These are phyloP conservation scores for Blakeslea trispora DNA, from an alignment of 371 early-diverging fungal genomes.

Conservation along the genomic window DNA sequence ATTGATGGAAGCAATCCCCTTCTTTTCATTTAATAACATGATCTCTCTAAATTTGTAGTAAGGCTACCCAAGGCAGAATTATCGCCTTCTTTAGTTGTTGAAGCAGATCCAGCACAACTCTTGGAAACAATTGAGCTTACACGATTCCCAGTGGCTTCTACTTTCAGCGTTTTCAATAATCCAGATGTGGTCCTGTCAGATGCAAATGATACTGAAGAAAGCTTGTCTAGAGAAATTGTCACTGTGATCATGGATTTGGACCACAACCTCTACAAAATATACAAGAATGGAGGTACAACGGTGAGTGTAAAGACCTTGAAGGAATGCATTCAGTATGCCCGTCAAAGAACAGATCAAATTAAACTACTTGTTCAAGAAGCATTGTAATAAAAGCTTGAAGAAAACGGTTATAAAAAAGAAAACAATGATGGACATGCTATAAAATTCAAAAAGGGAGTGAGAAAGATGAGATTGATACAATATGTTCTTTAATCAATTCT, in stretches of 20 bases:
- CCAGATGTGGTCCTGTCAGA: constrained; percentile 64
- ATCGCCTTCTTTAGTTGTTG: constrained; percentile 60
- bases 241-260: constrained; percentile 66
- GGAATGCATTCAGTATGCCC: constrained; percentile 47
- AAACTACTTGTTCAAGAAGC: no score
- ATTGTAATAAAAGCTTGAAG: no score
- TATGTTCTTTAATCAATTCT: no score
- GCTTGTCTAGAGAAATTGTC: constrained; percentile 55
- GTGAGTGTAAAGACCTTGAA: constrained; percentile 38
- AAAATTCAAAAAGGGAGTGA: no score
- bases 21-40: no score
- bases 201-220: constrained; percentile 77
- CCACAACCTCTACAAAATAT: constrained; percentile 50
- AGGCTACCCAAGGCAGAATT: constrained; percentile 66
- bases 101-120: constrained; percentile 53
- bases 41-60: no score
- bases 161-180: constrained; percentile 70
- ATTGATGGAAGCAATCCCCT: no score
- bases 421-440: no score
- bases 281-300: constrained; percentile 58
- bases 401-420: no score
- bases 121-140: constrained; percentile 49
- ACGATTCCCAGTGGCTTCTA: constrained; percentile 62
- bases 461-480: no score
- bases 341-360: constrained; percentile 46